Base-by-base conservation (phyloP, 495 filamentous ascomycete genomes). In the Durotheca rogersii region DNA sequence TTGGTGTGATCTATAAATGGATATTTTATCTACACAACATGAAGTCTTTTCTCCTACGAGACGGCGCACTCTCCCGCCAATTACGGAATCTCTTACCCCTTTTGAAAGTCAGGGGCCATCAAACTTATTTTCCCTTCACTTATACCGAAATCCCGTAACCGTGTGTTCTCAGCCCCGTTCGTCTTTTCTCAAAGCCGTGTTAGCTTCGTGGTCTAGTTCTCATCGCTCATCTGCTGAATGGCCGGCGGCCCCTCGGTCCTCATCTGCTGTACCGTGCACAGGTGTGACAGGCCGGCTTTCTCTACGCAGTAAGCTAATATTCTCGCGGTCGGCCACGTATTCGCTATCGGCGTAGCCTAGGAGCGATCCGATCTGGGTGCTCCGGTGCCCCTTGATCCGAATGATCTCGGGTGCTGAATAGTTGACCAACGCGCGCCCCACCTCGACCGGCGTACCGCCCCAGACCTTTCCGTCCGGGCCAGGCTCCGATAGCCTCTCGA, bases 281-380 rank as follows among this genome's bases (percentile, higher is more conserved):
- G 73, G 74, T 41, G 69, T 73, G 2, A 54, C 67, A 12, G 73
- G 67, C 41, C 71, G 51, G 37, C 70, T 73, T 39, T 71, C 68
- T 30, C 52, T 49, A 14, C 47, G 60, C 32, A 89, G 85, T 48
- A 95, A 85, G 12, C 89, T 87, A 30, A 96, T 86, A 58, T 92
- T 94, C 68, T 94, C 89, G 47, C 90, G 77, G 56, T 90, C 72
- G 6, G 92, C 92, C 33, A 98, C 87, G 75, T 97, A 96, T 68
- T 96, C 90, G 49, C 86, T 90, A 60, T 96, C 91, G 20, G 90
- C 85, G 74, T 95, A 98, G 3, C 93, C 93, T 27, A 98, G 64
- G 20, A 91, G 55, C 0, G 77, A 72, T 33, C 82, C 76, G 48
- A 98, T 95, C 62, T 93, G 85, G 1, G 73, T 79, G 61, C 91